Evolutionary conservation across 768 basidiomycete species (phyloP).

Genomic region (Rhizopogon sp.): DNA sequence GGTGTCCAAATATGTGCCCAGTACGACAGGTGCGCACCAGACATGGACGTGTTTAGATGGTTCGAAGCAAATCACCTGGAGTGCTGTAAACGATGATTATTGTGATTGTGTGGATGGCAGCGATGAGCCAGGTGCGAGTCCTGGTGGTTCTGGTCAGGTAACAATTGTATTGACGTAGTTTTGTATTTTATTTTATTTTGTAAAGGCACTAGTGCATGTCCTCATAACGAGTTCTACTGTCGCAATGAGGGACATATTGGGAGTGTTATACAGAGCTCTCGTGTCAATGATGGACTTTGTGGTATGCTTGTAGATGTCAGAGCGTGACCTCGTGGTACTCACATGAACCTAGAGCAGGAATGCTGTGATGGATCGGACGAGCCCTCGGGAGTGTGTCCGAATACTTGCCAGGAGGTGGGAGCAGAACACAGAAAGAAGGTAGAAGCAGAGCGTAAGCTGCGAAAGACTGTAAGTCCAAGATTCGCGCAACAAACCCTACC

Average conservation of each 20-base stretch:
- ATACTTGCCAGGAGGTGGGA: constrained; percentile 75
- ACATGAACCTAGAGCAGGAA: constrained; percentile 57
- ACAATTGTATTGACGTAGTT: constrained; percentile 6
- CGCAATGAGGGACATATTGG: constrained; percentile 86
- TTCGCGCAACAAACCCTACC: background rate
- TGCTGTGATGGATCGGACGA: constrained; percentile 99
- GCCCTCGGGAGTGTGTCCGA: constrained; percentile 68
- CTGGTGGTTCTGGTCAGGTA: constrained; percentile 1
- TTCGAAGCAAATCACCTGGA: constrained; percentile 71
- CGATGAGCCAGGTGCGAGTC: constrained; percentile 77
- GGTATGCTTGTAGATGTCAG: constrained; percentile 45
- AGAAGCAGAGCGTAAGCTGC: constrained; percentile 73
- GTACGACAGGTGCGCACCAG: constrained; percentile 31
- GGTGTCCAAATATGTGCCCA: constrained; percentile 49
- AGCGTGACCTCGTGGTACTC: constrained; percentile 2
- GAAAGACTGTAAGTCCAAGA: constrained; percentile 56
- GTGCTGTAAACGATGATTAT: constrained; percentile 87
- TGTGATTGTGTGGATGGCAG: constrained; percentile 95
- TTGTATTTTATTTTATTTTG: constrained; percentile 2
- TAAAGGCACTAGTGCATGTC: constrained; percentile 82
- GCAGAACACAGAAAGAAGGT: constrained; percentile 58
- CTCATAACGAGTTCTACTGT: constrained; percentile 76
- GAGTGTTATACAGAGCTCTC: constrained; percentile 66
- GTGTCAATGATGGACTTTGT: constrained; percentile 91
- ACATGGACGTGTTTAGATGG: constrained; percentile 81